Conservation (phyloP, 1,284 basidiomycete species). For the Spongiforma sp. region DNA sequence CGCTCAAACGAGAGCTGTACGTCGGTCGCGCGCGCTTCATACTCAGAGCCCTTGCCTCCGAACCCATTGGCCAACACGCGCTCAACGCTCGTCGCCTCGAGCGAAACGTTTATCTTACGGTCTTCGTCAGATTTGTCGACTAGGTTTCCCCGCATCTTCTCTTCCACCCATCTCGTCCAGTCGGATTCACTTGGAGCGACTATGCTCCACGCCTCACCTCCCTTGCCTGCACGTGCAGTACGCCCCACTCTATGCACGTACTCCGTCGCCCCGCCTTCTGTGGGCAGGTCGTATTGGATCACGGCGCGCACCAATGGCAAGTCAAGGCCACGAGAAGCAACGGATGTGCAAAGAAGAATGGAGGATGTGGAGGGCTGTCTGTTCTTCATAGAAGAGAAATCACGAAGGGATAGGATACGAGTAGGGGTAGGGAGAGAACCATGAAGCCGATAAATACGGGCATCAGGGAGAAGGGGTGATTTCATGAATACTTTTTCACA, state of each 20-base stretch:
- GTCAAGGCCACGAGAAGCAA: conserved; percentile 98
- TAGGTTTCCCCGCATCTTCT: conserved; percentile 67
- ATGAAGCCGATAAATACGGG: conserved; percentile 91
- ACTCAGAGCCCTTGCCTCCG: conserved; percentile 82
- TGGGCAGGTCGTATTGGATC: conserved; percentile 96
- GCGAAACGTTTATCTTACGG: conserved; percentile 49
- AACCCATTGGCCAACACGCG: conserved; percentile 82
- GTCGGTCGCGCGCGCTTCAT: conserved; percentile 92
- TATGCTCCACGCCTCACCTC: conserved; percentile 94
- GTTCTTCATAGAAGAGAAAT: conserved; percentile 66
- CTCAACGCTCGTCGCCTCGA: conserved; percentile 72
- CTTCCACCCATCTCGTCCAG: conserved; percentile 91
- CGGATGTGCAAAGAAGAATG: conserved; percentile 93
- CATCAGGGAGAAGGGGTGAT: conserved; percentile 82
- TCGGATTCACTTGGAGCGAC: conserved; percentile 85
- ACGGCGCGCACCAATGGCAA: conserved; percentile 94
- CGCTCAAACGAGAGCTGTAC: conserved; percentile 95
- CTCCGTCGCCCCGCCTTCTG: conserved; percentile 95
- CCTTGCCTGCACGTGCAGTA: conserved; percentile 95
- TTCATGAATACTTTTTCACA: conserved; percentile 57
- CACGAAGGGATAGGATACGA: conserved; percentile 82
- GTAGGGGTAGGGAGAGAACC: conserved; percentile 88
- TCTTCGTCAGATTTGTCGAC: conserved; percentile 30
- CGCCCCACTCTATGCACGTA: conserved; percentile 98
- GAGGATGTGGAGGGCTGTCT: conserved; percentile 51